These are phyloP conservation scores for Kalmusia sp. DNA, from an alignment of 2,329 filamentous ascomycete species.

Conservation along the genomic window DNA sequence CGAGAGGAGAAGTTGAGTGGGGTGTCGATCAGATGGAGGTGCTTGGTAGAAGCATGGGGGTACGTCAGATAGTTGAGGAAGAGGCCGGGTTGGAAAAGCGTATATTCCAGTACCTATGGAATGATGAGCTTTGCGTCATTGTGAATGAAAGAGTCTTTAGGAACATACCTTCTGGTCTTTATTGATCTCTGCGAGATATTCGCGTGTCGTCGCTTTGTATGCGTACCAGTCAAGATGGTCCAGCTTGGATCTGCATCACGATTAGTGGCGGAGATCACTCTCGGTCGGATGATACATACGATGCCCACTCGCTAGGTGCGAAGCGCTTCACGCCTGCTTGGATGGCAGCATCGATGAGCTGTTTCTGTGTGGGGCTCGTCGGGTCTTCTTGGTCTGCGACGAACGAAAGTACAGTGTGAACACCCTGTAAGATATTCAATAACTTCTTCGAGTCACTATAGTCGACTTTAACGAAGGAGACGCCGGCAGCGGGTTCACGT, in stretches of 20 bases:
- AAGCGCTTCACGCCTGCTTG: conserved; percentile 30
- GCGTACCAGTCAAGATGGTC: conserved; percentile 56
- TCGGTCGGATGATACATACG: conserved; percentile 19
- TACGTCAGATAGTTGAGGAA: conserved; percentile 61
- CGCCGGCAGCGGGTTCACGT: neutral
- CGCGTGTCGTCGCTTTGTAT: conserved; percentile 55
- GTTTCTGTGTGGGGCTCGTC: conserved; percentile 20
- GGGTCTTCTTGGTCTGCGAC: conserved; percentile 41
- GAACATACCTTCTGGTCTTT: conserved; percentile 50
- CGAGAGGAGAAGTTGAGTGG: conserved; percentile 21
- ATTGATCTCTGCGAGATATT: conserved; percentile 61
- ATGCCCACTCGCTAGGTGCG: conserved; percentile 32
- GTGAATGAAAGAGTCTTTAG: neutral
- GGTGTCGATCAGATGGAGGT: conserved; percentile 52
- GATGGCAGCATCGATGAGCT: conserved; percentile 30
- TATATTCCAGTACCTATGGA: conserved; percentile 61
- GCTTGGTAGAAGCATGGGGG: conserved; percentile 54
- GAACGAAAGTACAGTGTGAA: conserved; percentile 63
- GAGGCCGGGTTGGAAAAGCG: conserved; percentile 60
- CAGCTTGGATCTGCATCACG: conserved; percentile 32
- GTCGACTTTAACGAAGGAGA: conserved; percentile 1
- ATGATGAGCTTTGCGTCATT: neutral
- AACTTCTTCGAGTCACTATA: conserved; percentile 14
- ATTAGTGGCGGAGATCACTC: conserved; percentile 4
- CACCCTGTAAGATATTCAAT: conserved; percentile 47